phyloP scores from a whole-genome alignment of 1,284 basidiomycete species.

The Tilletia walkeri region DNA sequence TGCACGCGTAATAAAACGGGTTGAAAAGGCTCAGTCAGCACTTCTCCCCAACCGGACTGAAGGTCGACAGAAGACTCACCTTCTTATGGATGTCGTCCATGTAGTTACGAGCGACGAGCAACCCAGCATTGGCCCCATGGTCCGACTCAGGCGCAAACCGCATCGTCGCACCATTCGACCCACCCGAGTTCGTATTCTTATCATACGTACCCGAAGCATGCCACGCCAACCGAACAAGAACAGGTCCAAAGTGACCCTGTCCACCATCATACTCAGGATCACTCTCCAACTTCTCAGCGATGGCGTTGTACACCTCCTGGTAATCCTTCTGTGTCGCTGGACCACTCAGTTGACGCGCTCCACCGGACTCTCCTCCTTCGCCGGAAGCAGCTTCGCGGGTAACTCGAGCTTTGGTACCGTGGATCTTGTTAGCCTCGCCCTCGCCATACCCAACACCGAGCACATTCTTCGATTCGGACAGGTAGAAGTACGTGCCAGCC shows the following conservation, averaged over 20 bases:
- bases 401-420: constrained; percentile 20
- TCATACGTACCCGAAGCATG: constrained; percentile 71
- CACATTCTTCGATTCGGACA: constrained; percentile 32
- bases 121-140: constrained; percentile 84
- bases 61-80: too few relatives aligned
- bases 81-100: constrained; percentile 80
- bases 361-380: background rate
- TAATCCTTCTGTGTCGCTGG: constrained; percentile 44
- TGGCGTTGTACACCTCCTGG: constrained; percentile 53
- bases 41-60: constrained; percentile 60
- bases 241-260: constrained; percentile 61
- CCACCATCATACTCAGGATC: constrained; percentile 29
- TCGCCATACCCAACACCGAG: constrained; percentile 33
- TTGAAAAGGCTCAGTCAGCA: background rate
- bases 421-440: constrained; percentile 38
- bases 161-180: constrained; percentile 61
- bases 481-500: constrained; percentile 36
- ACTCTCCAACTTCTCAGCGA: constrained; percentile 45
- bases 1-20: background rate
- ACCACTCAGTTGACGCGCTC: constrained; percentile 14
- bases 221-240: constrained; percentile 89
- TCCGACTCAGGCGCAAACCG: constrained; percentile 59
- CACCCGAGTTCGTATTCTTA: constrained; percentile 79
- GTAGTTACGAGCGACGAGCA: constrained; percentile 75
- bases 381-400: background rate